Base-by-base conservation (phyloP, 768 basidiomycete species). In the Xerocomellus chrysenteron region DNA sequence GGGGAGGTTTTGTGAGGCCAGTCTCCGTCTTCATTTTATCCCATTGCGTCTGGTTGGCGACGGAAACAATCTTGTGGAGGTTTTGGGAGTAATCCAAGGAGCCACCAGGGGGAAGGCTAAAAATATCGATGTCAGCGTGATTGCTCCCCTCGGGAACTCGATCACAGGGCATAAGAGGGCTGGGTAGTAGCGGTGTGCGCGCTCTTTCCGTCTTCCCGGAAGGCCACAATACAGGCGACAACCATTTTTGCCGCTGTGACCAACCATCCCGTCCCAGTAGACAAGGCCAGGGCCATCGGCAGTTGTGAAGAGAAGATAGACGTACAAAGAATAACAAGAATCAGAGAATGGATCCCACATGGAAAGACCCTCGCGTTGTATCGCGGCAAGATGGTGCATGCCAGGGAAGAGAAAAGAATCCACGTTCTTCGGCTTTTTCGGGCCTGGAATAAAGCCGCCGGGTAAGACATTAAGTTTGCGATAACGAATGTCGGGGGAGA, bases 1-100 rank as follows among this genome's bases (percentile, higher is more conserved):
- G 21, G 21, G 21, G 21, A 21, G 21, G 21, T 21, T 21, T 21
- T 21, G 21, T 21, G 21, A 21, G 64, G 0, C 78, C 78, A 1
- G 74, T 78, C 5, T 65, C 61, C 1, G 67, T 62, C 0, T 75
- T 70, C 4, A 43, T 33, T 2, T 53, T 37, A n/a, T 67, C 52
- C 50, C 70, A 78, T 28, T 74, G 50, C 0, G 60, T 56, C 3
- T 63, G 37, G n/a, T 61, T 72, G 1, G 17, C 2, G 2, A 36
- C 24, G 1, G 35, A 16, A 13, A 45, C 26, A 10, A 52, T 36
- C 16, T 19, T 17, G 1, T 5, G 0, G 4, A 52, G 52, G 9
- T 52, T 52, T 3, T 44, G 0, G 11, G 2, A 2, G 3, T 51
- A 68, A 0, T 65, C 52, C 0, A 11, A 9, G 3, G 49, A 58